Evolutionary conservation across 371 early-diverging fungal species (phyloP).

Genomic region (Mortierella polycephala): DNA sequence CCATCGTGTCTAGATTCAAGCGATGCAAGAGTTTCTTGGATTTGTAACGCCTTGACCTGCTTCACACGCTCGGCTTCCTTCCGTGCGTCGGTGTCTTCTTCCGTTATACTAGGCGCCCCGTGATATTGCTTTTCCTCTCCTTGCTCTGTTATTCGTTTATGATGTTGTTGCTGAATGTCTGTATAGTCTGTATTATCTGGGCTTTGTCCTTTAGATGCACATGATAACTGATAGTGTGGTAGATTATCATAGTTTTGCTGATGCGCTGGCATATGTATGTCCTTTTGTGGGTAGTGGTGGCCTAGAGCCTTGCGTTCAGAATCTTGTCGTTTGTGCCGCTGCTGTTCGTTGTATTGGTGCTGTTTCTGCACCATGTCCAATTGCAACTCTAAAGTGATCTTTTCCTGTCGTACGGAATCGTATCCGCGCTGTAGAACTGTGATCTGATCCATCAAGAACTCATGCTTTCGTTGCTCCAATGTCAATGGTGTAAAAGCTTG

Average conservation of each 20-base stretch:
- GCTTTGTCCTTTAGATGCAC: too few relatives aligned
- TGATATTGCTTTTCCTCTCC: too few relatives aligned
- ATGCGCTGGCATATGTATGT: too few relatives aligned
- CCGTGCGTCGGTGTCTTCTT: neutral
- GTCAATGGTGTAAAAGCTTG: conserved; percentile 6
- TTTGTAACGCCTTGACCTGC: conserved; percentile 9
- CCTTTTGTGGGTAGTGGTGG: neutral
- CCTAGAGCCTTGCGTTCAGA: conserved; percentile 18
- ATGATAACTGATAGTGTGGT: too few relatives aligned
- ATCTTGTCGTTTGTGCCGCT: conserved; percentile 22
- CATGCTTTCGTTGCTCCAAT: conserved; percentile 28
- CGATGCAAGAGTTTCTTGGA: conserved; percentile 20
- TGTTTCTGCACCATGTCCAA: conserved; percentile 35
- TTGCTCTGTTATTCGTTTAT: too few relatives aligned
- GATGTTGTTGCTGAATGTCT: too few relatives aligned
- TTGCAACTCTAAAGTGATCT: conserved; percentile 35
- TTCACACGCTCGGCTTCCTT: conserved; percentile 6
- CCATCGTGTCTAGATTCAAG: conserved; percentile 18
- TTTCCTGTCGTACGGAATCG: conserved; percentile 34
- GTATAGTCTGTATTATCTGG: too few relatives aligned
- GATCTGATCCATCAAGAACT: conserved; percentile 45
- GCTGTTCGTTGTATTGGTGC: conserved; percentile 23
- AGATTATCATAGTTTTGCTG: too few relatives aligned
- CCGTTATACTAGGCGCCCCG: too few relatives aligned
- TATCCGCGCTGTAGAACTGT: conserved; percentile 39